Percentiles rank a stretch among this genome's conserved stretches.
These are phyloP conservation scores for Zizania latifolia DNA, from an alignment of 176 grass and related monocot genomes.

Conservation along the genomic window DNA sequence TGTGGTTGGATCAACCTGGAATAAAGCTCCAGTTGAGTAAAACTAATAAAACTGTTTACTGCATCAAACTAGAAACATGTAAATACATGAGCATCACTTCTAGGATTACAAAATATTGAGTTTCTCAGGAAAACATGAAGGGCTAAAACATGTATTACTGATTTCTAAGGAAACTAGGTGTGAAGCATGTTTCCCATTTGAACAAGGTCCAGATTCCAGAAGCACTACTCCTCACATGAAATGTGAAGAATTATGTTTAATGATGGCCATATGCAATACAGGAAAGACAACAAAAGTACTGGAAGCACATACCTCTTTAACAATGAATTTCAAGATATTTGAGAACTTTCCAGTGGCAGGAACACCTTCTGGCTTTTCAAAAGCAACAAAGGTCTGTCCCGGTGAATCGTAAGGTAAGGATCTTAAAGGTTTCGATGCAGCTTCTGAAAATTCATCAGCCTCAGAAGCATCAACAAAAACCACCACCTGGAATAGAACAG, in stretches of 20 bases:
- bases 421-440: constrained; percentile 61
- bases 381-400: constrained; percentile 91
- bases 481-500: constrained; percentile 47
- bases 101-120: neutral
- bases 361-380: constrained; percentile 90
- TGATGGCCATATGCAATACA: neutral
- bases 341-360: constrained; percentile 78
- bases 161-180: neutral
- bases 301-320: constrained; percentile 75
- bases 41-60: neutral
- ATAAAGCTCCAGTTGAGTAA: constrained; percentile 8
- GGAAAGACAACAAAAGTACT: neutral
- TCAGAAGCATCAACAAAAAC: constrained; percentile 96
- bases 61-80: neutral
- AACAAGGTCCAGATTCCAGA: neutral
- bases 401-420: constrained; percentile 80
- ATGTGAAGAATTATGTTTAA: neutral
- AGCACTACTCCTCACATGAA: constrained; percentile 3
- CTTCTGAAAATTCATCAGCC: constrained; percentile 85
- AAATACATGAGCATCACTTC: neutral
- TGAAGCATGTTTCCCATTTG: neutral
- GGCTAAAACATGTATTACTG: neutral
- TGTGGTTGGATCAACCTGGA: constrained; percentile 79
- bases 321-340: constrained; percentile 87
- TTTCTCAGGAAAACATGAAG: neutral